Evolutionary conservation across 2,329 filamentous ascomycete species (phyloP).

Genomic region (Penicillium paneum): DNA sequence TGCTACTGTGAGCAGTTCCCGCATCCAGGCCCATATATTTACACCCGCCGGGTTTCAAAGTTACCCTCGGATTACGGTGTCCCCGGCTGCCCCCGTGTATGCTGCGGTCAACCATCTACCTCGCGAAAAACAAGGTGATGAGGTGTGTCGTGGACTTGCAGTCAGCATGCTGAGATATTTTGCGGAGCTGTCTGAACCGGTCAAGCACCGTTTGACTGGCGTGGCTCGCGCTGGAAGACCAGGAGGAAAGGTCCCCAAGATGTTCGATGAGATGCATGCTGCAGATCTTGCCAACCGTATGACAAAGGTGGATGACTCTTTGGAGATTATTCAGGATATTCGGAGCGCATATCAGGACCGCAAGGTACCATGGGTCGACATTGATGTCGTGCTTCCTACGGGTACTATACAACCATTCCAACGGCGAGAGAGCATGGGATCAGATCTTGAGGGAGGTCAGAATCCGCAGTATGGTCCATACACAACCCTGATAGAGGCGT

Average conservation of each 20-base stretch:
- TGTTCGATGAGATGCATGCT: constrained; percentile 90
- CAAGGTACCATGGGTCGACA: constrained; percentile 76
- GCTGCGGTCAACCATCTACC: constrained; percentile 84
- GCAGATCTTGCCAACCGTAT: constrained; percentile 85
- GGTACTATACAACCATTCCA: constrained; percentile 67
- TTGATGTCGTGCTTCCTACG: constrained; percentile 80
- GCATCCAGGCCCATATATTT: constrained; percentile 92
- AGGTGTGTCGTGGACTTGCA: constrained; percentile 83
- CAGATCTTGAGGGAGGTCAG: constrained; percentile 27
- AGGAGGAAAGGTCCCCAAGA: constrained; percentile 60
- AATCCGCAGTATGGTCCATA: constrained; percentile 70
- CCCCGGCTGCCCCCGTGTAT: constrained; percentile 88
- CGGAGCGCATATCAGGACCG: constrained; percentile 75
- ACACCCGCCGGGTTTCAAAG: constrained; percentile 83
- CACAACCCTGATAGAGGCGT: constrained; percentile 69
- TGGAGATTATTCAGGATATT: constrained; percentile 69
- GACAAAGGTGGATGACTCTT: constrained; percentile 73
- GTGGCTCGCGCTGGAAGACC: constrained; percentile 52
- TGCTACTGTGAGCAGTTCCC: constrained; percentile 80
- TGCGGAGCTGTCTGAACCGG: constrained; percentile 71
- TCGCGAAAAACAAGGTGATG: constrained; percentile 91
- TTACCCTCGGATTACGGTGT: constrained; percentile 87
- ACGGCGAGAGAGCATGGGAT: constrained; percentile 58
- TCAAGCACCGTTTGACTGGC: constrained; percentile 67
- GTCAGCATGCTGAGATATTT: constrained; percentile 96